A percentile compares a stretch with the other conserved stretches of the same genome.
phyloP scores from a whole-genome alignment of 2,329 filamentous ascomycete genomes.

The Xylaria arbuscula region DNA sequence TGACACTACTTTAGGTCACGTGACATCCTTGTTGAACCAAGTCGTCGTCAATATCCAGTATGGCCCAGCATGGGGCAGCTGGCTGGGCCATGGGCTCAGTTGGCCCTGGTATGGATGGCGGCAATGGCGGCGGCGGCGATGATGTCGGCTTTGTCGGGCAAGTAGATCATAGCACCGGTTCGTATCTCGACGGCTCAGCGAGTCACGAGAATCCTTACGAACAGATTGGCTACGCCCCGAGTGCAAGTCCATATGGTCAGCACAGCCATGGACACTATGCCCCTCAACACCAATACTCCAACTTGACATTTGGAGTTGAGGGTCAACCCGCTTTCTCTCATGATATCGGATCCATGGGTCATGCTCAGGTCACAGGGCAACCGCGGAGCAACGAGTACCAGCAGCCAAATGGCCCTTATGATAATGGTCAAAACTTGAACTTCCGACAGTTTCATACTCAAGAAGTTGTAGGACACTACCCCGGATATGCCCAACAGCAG shows the following conservation, averaged over 20 bases:
- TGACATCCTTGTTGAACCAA: conserved; percentile 26
- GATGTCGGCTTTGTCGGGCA: conserved; percentile 27
- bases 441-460: conserved; percentile 27
- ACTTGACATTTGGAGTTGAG: conserved; percentile 26
- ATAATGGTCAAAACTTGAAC: conserved; percentile 30
- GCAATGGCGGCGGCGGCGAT: neutral
- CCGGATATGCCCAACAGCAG: conserved; percentile 24
- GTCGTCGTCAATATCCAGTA: conserved; percentile 13
- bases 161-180: conserved; percentile 25
- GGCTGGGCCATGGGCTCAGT: conserved; percentile 31
- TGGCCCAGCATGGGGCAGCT: conserved; percentile 37
- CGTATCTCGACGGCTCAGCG: conserved; percentile 25
- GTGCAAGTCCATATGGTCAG: conserved; percentile 25
- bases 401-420: conserved; percentile 26
- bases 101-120: conserved; percentile 23
- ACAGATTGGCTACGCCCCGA: conserved; percentile 23
- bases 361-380: conserved; percentile 19
- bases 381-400: conserved; percentile 26
- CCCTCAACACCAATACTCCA: conserved; percentile 29
- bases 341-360: conserved; percentile 20
- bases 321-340: conserved; percentile 21
- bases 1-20: conserved; percentile 36
- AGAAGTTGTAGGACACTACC: conserved; percentile 22
- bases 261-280: conserved; percentile 30
- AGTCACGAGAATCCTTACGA: conserved; percentile 28